These are phyloP conservation scores for Malassezia brasiliensis DNA, from an alignment of 1,284 basidiomycete genomes.

Conservation along the genomic window DNA sequence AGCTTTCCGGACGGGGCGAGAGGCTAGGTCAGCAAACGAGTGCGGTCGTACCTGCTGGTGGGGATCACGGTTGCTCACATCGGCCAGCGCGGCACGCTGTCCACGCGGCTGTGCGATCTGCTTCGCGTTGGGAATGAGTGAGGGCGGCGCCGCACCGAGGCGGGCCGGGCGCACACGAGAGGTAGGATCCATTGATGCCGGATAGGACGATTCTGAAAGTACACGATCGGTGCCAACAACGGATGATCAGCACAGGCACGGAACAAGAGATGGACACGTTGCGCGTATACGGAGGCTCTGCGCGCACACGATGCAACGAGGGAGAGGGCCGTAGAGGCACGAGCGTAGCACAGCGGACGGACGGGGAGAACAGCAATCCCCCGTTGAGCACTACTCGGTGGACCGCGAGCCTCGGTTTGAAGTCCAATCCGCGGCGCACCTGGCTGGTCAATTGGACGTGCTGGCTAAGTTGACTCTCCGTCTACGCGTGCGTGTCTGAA, in stretches of 20 bases:
- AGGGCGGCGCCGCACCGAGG: slow-evolving; percentile 14
- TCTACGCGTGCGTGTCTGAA: slow-evolving; percentile 1
- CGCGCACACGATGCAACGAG: background rate
- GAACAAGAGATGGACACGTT: background rate
- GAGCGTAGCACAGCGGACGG: background rate
- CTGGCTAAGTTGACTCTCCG: slow-evolving; percentile 1
- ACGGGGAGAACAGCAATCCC: too few species aligned
- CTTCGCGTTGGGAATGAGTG: slow-evolving; percentile 6
- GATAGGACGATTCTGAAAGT: background rate
- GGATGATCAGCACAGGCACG: background rate
- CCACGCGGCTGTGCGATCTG: slow-evolving; percentile 2
- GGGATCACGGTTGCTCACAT: slow-evolving; percentile 17
- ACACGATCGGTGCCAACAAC: background rate
- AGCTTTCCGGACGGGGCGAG: background rate
- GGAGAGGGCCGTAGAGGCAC: background rate
- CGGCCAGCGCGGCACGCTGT: slow-evolving; percentile 12
- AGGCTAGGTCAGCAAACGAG: background rate
- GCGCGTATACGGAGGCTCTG: background rate
- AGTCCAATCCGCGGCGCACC: background rate
- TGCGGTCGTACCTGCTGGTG: background rate
- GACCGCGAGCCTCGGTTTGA: background rate
- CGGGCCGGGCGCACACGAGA: slow-evolving; percentile 10
- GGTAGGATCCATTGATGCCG: slow-evolving; percentile 8
- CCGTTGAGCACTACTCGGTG: too few species aligned
- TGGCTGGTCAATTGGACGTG: slow-evolving; percentile 2